A percentile compares a stretch with the other conserved stretches of the same genome.
phyloP scores from a whole-genome alignment of 257 asterid genomes.

The Solanum appendiculatum region DNA sequence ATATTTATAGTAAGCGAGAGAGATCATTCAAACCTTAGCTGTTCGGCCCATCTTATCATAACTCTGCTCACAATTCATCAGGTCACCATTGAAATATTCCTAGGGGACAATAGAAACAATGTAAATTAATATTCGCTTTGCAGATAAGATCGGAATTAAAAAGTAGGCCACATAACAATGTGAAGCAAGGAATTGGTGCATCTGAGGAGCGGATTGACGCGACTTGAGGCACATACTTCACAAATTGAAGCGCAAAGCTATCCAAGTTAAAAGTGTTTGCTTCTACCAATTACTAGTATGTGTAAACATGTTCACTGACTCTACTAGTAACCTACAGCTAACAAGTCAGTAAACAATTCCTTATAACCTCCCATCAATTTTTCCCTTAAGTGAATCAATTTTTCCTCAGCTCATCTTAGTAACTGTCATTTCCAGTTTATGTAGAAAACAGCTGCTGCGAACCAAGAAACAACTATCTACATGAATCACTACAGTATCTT shows the following conservation, averaged over 20 bases:
- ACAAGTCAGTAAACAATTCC: neutral
- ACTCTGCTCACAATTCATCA: conserved; percentile 62
- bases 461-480: neutral
- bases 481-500: neutral
- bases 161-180: neutral
- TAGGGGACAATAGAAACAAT: conserved; percentile 18
- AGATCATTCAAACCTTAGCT: conserved; percentile 50
- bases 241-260: neutral
- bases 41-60: conserved; percentile 94
- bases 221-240: neutral
- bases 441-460: neutral
- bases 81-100: conserved; percentile 79
- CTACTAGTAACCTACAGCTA: neutral
- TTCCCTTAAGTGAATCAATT: neutral
- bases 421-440: neutral
- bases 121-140: neutral
- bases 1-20: conserved; percentile 3
- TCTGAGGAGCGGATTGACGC: neutral
- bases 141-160: neutral
- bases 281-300: neutral
- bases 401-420: neutral
- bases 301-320: neutral
- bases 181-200: neutral
- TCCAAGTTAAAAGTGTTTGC: neutral
- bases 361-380: neutral